These are phyloP conservation scores for Phytophthora tentaculata DNA, from an alignment of 352 stramenopile species.

Conservation along the genomic window DNA sequence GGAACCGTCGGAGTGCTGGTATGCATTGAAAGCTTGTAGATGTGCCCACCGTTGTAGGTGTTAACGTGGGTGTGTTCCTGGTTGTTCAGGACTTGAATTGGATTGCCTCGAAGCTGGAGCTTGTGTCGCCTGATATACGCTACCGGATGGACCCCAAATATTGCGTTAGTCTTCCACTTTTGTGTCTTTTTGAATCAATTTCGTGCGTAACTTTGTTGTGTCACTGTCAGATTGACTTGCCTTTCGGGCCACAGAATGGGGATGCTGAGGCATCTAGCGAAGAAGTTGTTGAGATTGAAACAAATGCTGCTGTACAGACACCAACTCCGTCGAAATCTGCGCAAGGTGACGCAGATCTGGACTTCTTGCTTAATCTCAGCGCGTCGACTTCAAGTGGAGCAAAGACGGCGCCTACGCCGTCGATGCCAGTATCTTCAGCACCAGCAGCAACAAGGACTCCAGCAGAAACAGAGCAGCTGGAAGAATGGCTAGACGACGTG, in stretches of 20 bases:
- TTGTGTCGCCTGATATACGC: slow-evolving; percentile 51
- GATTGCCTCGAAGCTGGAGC: slow-evolving; percentile 63
- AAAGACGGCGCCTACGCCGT: slow-evolving; percentile 5
- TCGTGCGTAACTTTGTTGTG: slow-evolving; percentile 3
- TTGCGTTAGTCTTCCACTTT: slow-evolving; percentile 50
- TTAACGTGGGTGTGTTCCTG: neutral
- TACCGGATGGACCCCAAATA: slow-evolving; percentile 82
- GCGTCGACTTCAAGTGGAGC: slow-evolving; percentile 16
- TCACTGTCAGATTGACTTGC: slow-evolving; percentile 44
- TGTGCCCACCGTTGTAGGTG: neutral
- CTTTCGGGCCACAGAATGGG: slow-evolving; percentile 40
- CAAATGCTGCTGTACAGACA: neutral
- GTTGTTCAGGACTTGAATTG: slow-evolving; percentile 66
- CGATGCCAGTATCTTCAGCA: slow-evolving; percentile 1
- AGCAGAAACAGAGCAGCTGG: slow-evolving; percentile 46
- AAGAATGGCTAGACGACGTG: slow-evolving; percentile 79
- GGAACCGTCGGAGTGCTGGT: slow-evolving; percentile 50
- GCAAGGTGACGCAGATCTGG: slow-evolving; percentile 38
- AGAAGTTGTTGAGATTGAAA: slow-evolving; percentile 6
- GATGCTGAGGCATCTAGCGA: slow-evolving; percentile 13
- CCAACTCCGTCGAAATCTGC: slow-evolving; percentile 1
- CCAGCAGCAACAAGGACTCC: slow-evolving; percentile 17
- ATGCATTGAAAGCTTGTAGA: neutral
- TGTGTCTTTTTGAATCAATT: neutral
- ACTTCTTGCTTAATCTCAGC: slow-evolving; percentile 56